Conservation (phyloP, 2,329 filamentous ascomycete species). For the Fusarium bulbicola region DNA sequence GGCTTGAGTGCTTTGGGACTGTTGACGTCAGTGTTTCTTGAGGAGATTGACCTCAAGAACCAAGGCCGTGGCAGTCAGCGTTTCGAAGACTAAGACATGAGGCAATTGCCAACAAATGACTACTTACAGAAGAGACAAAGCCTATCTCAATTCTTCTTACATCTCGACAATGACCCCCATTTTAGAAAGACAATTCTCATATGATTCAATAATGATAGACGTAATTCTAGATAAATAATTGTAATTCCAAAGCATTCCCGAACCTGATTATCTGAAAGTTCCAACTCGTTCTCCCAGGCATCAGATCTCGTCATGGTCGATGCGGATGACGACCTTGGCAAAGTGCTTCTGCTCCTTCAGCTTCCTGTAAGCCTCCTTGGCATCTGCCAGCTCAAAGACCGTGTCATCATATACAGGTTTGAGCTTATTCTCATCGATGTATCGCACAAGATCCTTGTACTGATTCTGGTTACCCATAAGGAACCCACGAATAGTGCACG, state of each 20-base stretch:
- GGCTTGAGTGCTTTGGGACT: neutral
- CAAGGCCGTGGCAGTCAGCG: conserved; percentile 10
- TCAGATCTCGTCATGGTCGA: conserved; percentile 22
- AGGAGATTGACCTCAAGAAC: conserved; percentile 7
- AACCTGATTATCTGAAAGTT: neutral
- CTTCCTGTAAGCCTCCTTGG: conserved; percentile 45
- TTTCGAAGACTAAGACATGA: neutral
- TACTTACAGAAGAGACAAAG: neutral
- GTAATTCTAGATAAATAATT: neutral
- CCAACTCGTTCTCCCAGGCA: fast-evolving
- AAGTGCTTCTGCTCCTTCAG: conserved; percentile 49
- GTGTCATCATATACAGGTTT: conserved; percentile 45
- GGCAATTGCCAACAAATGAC: fast-evolving
- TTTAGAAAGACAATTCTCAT: neutral
- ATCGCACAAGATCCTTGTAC: conserved; percentile 43
- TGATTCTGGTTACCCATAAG: conserved; percentile 41
- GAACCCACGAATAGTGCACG: conserved; percentile 44
- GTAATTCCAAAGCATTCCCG: neutral
- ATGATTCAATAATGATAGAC: neutral
- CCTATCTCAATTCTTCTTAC: too few relatives aligned
- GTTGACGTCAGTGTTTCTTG: conserved; percentile 1
- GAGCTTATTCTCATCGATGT: conserved; percentile 46
- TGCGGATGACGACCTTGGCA: conserved; percentile 47
- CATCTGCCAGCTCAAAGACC: conserved; percentile 44
- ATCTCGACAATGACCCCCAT: neutral